Evolutionary conservation across 202 grass and related monocot genomes (phyloP), one percentile per base, ranked within the genome.

Genomic region (Panicum hallii): DNA sequence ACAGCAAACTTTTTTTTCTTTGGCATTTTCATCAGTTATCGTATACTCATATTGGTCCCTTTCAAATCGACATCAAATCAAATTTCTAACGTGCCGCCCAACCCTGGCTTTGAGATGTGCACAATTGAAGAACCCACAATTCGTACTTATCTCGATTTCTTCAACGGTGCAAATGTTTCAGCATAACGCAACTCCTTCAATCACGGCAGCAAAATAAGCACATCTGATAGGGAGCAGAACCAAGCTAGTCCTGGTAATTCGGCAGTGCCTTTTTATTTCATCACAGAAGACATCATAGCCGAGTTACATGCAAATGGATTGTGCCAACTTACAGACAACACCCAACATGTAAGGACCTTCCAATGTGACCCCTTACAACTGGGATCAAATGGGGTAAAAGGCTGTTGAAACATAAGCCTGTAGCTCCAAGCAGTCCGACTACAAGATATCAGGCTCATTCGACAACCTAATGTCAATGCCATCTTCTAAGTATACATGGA

Each of bases 281-380:
- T 72, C 80, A 53, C 17, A 34, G 23, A 48, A 14, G 43, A 62
- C 42, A 73, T 56, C 67, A 63, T 47, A 41, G 1, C 68, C 30
- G 15, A 49, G 54, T 82, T 82, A 72, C 80, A 82, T 50, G 67
- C 67, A 82, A 49, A 73, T 48, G 11, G 55, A 40, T 55, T 41
- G 74, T 55, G 68, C 5, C 13, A 70, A 48, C 44, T 75, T 77
- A 77, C 85, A 84, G 23, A 70, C 69, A 67, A 70, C 30, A 71
- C 64, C 42, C 78, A 64, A 64, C 79, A 83, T 54, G 40, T 43
- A 20, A 86, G 20, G 72, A 44, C 41, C 67, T 63, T 83, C 73
- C 73, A 83, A 61, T 83, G 38, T 12, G 70, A 80, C 86, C 77
- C 79, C 67, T 90, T 79, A 63, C 23, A 14, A 34, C 26, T 22